Percentiles rank a stretch among this genome's conserved stretches.
phyloP scores from a whole-genome alignment of 1,139 yeast species.

The Pichia sp. region DNA sequence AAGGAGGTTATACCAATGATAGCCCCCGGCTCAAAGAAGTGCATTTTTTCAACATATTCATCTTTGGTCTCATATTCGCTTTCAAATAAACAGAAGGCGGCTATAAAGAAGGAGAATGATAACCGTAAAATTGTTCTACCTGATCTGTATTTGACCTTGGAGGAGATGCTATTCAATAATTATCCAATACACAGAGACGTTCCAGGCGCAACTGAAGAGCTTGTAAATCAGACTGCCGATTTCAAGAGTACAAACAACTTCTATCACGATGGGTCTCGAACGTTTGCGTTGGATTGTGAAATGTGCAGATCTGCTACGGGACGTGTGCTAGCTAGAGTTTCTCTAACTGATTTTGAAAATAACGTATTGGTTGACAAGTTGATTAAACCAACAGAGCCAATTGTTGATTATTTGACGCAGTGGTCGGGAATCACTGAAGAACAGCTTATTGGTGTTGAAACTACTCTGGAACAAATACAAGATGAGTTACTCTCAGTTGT shows the following conservation, averaged over 20 bases:
- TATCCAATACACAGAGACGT: constrained; percentile 48
- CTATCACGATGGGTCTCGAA: constrained; percentile 50
- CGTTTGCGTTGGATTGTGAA: constrained; percentile 88
- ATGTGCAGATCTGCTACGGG: constrained; percentile 67
- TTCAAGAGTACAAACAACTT: constrained; percentile 55
- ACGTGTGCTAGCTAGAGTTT: constrained; percentile 67
- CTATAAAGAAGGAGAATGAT: constrained; percentile 29
- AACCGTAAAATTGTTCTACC: constrained; percentile 39
- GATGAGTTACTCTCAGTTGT: constrained; percentile 38
- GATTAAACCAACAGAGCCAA: constrained; percentile 69
- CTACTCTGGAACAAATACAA: constrained; percentile 65
- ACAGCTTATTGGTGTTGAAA: constrained; percentile 51
- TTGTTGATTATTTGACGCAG: constrained; percentile 71
- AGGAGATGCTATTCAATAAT: constrained; percentile 37
- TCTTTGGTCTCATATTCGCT: constrained; percentile 52
- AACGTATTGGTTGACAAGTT: constrained; percentile 59
- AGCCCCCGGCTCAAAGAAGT: constrained; percentile 58
- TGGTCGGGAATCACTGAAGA: constrained; percentile 86
- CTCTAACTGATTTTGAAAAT: constrained; percentile 59
- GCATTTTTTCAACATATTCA: constrained; percentile 46
- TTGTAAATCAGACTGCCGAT: constrained; percentile 23
- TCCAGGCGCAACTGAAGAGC: constrained; percentile 18
- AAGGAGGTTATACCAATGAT: constrained; percentile 35
- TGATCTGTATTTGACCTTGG: constrained; percentile 45
- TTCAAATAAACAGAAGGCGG: constrained; percentile 46